Evolutionary conservation across 345 rosid genomes (phyloP).

Genomic region (Hibiscus syriacus): DNA sequence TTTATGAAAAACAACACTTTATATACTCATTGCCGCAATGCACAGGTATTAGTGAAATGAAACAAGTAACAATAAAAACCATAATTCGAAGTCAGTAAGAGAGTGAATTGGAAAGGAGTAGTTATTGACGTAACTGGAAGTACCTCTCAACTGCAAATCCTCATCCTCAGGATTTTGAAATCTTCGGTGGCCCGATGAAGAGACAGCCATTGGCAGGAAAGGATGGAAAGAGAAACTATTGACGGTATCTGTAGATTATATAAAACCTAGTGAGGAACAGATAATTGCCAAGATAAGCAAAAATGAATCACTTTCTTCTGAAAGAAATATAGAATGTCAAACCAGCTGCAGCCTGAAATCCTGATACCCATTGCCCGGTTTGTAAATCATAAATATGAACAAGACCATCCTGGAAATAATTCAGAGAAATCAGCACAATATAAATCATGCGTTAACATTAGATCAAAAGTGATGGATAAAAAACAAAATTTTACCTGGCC

Average conservation of each 20-base stretch:
- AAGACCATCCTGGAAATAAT: constrained; percentile 61
- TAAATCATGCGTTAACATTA: neutral
- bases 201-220: constrained; percentile 79
- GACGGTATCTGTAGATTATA: constrained; percentile 55
- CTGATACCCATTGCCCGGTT: constrained; percentile 78
- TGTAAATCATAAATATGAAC: constrained; percentile 91
- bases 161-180: constrained; percentile 50
- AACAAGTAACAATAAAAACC: neutral
- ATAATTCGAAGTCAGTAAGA: neutral
- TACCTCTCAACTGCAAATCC: constrained; percentile 42
- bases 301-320: neutral
- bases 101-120: neutral
- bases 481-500: constrained; percentile 60
- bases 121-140: neutral
- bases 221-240: constrained; percentile 89
- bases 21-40: neutral
- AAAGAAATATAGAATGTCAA: neutral
- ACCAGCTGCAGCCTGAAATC: constrained; percentile 95
- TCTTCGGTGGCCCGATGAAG: constrained; percentile 91
- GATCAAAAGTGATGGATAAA: neutral
- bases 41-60: neutral
- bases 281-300: neutral
- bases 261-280: constrained; percentile 10
- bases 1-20: neutral
- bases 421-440: neutral